Base-by-base conservation (phyloP, 2,329 filamentous ascomycete species). In the Colletotrichum liriopes region DNA sequence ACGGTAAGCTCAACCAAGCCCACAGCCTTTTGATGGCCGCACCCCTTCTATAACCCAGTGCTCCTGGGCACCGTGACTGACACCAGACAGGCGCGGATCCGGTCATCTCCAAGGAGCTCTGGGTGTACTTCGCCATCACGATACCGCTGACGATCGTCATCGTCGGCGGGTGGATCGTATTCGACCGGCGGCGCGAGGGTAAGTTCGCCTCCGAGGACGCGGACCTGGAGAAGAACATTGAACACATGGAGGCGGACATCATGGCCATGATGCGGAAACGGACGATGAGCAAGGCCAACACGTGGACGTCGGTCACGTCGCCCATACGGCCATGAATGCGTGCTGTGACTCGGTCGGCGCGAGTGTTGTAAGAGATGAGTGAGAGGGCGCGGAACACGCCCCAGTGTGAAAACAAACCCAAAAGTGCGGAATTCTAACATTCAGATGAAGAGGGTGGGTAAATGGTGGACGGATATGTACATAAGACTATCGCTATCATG, bases 41-140 rank as follows among this genome's bases (percentile, higher is more conserved):
- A 29, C 23, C 11, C 35, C 7, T 16, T 47, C 3, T 1, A 29
- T 16, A 6, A 20, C n/a, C 16, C 5, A n/a, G 2, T 37, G 7
- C 9, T 23, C 32, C 45, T 5, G 5, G 7, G 49, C 37, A 6
- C 54, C 11, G 18, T 43, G 20, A 14, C 26, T 72, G 61, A 47
- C 29, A 6, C 16, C 35, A 74, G 29, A 71, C 73, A 77, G 82
- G 79, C 62, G 78, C 81, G 5, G 78, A 81, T 23, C 81, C 84
- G 5, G 79, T 83, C 59, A 86, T 91, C 20, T 88, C 87, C 14
- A 78, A 82, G 23, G 80, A 85, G 61, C 82, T 92, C 35, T 92
- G 90, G 90, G 85, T 92, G 65, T 92, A 91, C 81, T 92, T 91
- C 74, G 88, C 82, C 73, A 85, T 91, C 65, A 90, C 89, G 3